Evolutionary conservation across 2,329 filamentous ascomycete species (phyloP).

Genomic region (Colletotrichum graminicola): DNA sequence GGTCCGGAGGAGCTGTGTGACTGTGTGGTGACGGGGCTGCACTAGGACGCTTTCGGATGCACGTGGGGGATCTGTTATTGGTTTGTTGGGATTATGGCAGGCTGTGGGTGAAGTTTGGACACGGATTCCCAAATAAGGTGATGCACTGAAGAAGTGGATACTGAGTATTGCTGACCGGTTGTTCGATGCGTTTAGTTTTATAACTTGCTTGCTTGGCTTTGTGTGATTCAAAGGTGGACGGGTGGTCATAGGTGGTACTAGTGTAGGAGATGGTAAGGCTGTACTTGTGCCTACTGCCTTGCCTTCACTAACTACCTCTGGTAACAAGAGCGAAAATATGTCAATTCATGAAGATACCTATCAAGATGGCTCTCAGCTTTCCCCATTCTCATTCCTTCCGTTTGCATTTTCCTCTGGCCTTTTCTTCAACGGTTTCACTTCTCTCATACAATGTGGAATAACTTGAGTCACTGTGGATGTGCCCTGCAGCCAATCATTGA

Average conservation of each 20-base stretch:
- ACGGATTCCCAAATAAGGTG: constrained; percentile 8
- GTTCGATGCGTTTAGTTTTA: constrained; percentile 17
- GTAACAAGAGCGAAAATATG: background rate
- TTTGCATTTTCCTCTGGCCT: background rate
- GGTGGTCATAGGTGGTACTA: background rate
- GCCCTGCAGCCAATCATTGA: constrained; percentile 1
- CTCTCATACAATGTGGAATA: background rate
- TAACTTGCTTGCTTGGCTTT: constrained; percentile 1
- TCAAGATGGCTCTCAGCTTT: background rate
- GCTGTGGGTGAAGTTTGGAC: constrained; percentile 11
- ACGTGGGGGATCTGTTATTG: constrained; percentile 43
- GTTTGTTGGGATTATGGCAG: constrained; percentile 38
- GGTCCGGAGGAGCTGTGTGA: constrained; percentile 38
- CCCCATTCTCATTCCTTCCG: background rate
- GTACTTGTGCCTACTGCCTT: background rate
- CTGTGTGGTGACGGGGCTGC: constrained; percentile 21
- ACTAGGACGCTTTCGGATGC: constrained; percentile 39
- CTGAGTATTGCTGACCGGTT: constrained; percentile 2
- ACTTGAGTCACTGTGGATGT: constrained; percentile 6
- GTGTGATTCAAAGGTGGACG: background rate
- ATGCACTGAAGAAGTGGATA: constrained; percentile 16
- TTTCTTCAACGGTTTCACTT: constrained; percentile 7
- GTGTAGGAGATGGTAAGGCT: background rate
- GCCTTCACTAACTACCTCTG: too few species aligned
- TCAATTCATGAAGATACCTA: background rate